Base-by-base conservation (phyloP, 352 stramenopile genomes). In the Phytophthora europaea region DNA sequence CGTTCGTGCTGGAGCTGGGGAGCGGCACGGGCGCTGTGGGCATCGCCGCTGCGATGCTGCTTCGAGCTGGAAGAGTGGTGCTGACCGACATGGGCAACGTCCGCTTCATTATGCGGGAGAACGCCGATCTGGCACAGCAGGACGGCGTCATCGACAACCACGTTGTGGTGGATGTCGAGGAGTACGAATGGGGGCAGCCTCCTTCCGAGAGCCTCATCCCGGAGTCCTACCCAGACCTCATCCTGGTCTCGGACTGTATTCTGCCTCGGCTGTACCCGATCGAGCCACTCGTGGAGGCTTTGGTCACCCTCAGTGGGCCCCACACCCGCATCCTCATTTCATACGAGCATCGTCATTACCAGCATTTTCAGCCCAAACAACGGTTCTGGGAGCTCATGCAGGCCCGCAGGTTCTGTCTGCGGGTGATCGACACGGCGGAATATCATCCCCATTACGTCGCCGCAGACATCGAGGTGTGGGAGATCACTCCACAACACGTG, bases 261-360 rank as follows among this genome's bases (percentile, higher is more conserved):
- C 71, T 99, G 6, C 97, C 97, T n/a, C 91, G 97, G 36, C 76
- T 99, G 31, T 99, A 99, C 79, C 95, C 97, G 0, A 98, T 99
- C 57, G 94, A 98, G 61, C 96, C 97, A 2, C 89, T 99, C 26
- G 93, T 98, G 7, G 83, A 93, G 31, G 95, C 93, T 10, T 84
- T 99, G 45, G 83, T 88, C 48, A 76, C 89, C 33, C 84, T 98
- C 31, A 79, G 71, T 13, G 67, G 71, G 28, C 31, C 73, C 0
- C 70, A 86, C 22, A 94, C 89, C 13, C 82, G 53, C 0, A 79
- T 95, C 23, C 64, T 97, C 43, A 91, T 98, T 61, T 96, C 90
- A 33, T 97, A 95, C 74, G 93, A 98, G 69, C 82, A 97, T 50
- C 86, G 90, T 20, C 84, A 94, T 65, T 97, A 94, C 69, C 73